Evolutionary conservation across 345 rosid genomes (phyloP).

Genomic region (Zanthoxylum bungeanum): DNA sequence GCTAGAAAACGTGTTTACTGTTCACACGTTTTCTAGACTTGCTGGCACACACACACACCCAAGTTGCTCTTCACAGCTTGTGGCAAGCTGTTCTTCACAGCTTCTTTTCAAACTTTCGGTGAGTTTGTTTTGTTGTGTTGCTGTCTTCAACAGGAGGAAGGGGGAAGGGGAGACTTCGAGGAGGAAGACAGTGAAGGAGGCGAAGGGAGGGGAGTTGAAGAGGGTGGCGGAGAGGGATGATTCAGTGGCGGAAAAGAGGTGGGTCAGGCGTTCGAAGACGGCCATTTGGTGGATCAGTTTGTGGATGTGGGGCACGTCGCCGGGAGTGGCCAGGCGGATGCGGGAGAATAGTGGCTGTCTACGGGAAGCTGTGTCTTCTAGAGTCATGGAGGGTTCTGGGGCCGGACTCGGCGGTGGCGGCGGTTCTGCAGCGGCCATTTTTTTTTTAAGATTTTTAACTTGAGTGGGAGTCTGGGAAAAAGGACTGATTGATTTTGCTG

Average conservation of each 20-base stretch:
- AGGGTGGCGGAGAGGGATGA: constrained; percentile 67
- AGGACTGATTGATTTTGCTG: too few relatives aligned
- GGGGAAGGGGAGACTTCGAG: constrained; percentile 67
- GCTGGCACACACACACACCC: too few relatives aligned
- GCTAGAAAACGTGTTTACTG: too few relatives aligned
- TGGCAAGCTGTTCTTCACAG: too few relatives aligned
- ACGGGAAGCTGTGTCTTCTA: constrained; percentile 33
- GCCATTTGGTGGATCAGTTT: constrained; percentile 90
- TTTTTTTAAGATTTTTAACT: neutral
- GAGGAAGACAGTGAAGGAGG: constrained; percentile 77
- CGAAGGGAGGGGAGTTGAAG: constrained; percentile 71
- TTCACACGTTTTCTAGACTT: too few relatives aligned
- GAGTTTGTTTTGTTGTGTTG: too few relatives aligned
- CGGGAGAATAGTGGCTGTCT: constrained; percentile 69
- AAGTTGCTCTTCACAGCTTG: too few relatives aligned
- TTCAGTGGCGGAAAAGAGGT: constrained; percentile 79
- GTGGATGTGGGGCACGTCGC: constrained; percentile 81
- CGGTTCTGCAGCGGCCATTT: constrained; percentile 90
- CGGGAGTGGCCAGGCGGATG: constrained; percentile 77
- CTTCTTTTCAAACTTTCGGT: too few relatives aligned
- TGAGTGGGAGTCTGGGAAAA: neutral
- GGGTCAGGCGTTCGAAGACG: constrained; percentile 67
- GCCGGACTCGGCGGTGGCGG: constrained; percentile 78
- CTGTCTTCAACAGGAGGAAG: too few relatives aligned
- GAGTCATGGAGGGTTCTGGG: constrained; percentile 48